Percentiles rank a stretch among this genome's conserved stretches.
Conservation (phyloP, 495 filamentous ascomycete species). For the Penicillium pulvis region DNA sequence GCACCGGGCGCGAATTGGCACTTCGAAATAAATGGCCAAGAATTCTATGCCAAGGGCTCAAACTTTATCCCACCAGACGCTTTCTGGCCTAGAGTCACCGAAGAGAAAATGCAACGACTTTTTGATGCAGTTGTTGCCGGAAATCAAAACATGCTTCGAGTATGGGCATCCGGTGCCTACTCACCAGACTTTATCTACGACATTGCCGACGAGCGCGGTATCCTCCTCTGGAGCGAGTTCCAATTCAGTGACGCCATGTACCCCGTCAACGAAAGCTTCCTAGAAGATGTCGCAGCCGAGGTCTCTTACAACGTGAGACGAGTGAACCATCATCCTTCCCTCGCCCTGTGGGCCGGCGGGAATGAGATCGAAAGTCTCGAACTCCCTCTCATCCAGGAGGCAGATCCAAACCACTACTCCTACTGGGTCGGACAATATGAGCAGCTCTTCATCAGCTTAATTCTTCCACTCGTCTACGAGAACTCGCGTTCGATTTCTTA, state of each 20-base stretch:
- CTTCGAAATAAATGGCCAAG: conserved; percentile 68
- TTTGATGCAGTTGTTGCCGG: conserved; percentile 59
- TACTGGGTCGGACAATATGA: conserved; percentile 60
- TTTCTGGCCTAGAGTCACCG: conserved; percentile 67
- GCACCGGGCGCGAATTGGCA: conserved; percentile 69
- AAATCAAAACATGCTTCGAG: conserved; percentile 71
- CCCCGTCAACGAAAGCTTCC: conserved; percentile 55
- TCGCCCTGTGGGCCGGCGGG: conserved; percentile 69
- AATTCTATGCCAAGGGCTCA: conserved; percentile 68
- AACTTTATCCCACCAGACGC: conserved; percentile 69
- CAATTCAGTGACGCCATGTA: conserved; percentile 68
- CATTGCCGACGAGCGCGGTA: conserved; percentile 64
- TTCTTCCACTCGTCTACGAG: conserved; percentile 62
- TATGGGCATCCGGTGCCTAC: conserved; percentile 68
- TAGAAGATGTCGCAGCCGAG: conserved; percentile 61
- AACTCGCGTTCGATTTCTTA: conserved; percentile 69
- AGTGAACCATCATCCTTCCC: conserved; percentile 66
- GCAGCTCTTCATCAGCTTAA: conserved; percentile 60
- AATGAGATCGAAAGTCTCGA: conserved; percentile 66
- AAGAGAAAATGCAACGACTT: conserved; percentile 52
- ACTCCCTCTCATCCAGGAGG: conserved; percentile 45
- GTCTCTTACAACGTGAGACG: conserved; percentile 64
- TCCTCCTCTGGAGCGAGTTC: conserved; percentile 70
- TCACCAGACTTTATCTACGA: conserved; percentile 70
- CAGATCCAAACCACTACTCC: conserved; percentile 47